Evolutionary conservation across 345 rosid genomes (phyloP).

Genomic region (Combretum micranthum): DNA sequence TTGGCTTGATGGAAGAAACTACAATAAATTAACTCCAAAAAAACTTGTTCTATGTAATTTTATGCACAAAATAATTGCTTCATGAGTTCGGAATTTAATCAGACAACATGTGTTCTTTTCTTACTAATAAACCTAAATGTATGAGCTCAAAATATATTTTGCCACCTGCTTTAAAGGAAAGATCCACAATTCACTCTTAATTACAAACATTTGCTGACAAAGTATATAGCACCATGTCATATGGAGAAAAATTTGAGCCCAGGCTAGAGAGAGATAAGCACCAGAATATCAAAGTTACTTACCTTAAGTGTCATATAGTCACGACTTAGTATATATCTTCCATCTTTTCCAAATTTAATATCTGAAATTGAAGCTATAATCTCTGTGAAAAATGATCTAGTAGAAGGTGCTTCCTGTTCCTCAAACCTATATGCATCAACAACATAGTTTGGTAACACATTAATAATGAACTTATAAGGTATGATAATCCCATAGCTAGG

Average conservation of each 20-base stretch:
- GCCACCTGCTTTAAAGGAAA: not conserved
- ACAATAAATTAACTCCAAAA: no score
- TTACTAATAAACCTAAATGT: not conserved
- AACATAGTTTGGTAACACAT: not conserved
- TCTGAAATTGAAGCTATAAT: slow-evolving; percentile 98
- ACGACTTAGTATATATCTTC: slow-evolving; percentile 91
- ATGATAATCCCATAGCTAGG: not conserved
- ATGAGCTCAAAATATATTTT: not conserved
- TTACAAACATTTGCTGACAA: no score
- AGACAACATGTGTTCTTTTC: not conserved
- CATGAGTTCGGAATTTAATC: no score
- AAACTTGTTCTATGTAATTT: no score
- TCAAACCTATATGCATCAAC: slow-evolving; percentile 59
- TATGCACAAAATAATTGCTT: no score
- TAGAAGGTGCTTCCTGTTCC: slow-evolving; percentile 86
- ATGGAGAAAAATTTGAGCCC: not conserved
- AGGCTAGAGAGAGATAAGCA: not conserved
- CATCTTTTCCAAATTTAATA: slow-evolving; percentile 82
- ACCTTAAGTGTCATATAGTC: slow-evolving; percentile 99
- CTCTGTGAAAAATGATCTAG: slow-evolving; percentile 98
- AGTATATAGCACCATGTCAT: no score
- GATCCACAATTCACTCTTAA: no score
- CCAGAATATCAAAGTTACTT: slow-evolving; percentile 5
- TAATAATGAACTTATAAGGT: no score
- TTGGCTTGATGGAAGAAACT: no score